These are phyloP conservation scores for Fusarium sp. DNA, from an alignment of 2,329 filamentous ascomycete genomes.

Conservation along the genomic window DNA sequence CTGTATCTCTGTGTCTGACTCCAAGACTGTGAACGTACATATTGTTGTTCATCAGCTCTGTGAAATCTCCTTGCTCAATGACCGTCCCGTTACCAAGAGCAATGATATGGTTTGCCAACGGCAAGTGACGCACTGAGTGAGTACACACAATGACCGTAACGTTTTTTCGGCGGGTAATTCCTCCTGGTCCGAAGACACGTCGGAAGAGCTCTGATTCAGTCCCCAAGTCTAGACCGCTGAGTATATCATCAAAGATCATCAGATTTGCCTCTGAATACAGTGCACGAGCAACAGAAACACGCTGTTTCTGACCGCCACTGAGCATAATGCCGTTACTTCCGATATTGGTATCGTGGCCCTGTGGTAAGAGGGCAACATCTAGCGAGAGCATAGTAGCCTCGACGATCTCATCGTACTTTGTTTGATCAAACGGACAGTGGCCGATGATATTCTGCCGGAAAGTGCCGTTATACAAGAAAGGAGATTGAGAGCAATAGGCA, in stretches of 20 bases:
- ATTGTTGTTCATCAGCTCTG: conserved; percentile 48
- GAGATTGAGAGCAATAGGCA: conserved; percentile 52
- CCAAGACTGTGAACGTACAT: conserved; percentile 56
- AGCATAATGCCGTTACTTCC: conserved; percentile 58
- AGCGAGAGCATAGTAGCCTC: conserved; percentile 50
- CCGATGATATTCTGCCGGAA: conserved; percentile 57
- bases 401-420: conserved; percentile 53
- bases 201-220: conserved; percentile 60
- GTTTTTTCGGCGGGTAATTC: conserved; percentile 54
- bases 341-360: conserved; percentile 55
- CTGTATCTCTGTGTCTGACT: conserved; percentile 43
- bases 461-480: conserved; percentile 52
- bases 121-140: conserved; percentile 51
- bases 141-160: conserved; percentile 58
- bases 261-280: conserved; percentile 57
- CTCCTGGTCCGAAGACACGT: conserved; percentile 56
- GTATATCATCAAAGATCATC: conserved; percentile 60
- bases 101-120: conserved; percentile 60
- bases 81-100: conserved; percentile 58
- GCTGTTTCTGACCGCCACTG: conserved; percentile 57
- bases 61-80: conserved; percentile 56
- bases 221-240: conserved; percentile 59
- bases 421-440: conserved; percentile 47
- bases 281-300: conserved; percentile 58
- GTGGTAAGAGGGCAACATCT: conserved; percentile 51